These are phyloP conservation scores for Coemansia sp. DNA, from an alignment of 192 early-diverging fungal species.

Conservation along the genomic window DNA sequence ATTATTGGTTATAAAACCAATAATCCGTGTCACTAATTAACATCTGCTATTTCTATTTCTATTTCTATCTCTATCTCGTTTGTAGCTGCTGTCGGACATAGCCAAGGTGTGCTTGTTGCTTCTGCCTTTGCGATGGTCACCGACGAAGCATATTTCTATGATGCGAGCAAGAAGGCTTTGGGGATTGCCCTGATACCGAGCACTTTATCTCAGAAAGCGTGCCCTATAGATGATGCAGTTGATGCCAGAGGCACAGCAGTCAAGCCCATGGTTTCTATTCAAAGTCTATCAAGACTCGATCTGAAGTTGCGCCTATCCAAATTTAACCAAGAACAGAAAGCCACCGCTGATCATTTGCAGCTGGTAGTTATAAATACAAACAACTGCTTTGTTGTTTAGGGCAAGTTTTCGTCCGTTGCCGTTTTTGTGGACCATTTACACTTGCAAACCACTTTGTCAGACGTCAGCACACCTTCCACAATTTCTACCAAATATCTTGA, in stretches of 20 bases:
- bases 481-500: constrained; percentile 77
- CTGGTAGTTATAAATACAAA: constrained; percentile 21
- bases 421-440: constrained; percentile 8
- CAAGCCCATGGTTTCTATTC: constrained; percentile 31
- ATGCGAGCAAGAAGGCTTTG: constrained; percentile 75
- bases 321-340: constrained; percentile 14
- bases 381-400: constrained; percentile 26
- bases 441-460: background rate
- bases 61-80: background rate
- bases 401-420: background rate
- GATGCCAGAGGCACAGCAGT: background rate
- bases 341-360: constrained; percentile 2
- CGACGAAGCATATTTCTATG: constrained; percentile 75
- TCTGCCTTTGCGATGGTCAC: constrained; percentile 75
- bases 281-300: background rate
- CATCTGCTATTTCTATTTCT: too few species aligned
- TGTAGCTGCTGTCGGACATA: constrained; percentile 74
- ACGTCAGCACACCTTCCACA: constrained; percentile 61
- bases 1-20: background rate
- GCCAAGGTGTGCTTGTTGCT: too few species aligned
- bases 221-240: constrained; percentile 4
- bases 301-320: constrained; percentile 5
- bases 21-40: background rate
- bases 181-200: constrained; percentile 81
- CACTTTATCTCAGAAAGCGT: constrained; percentile 69